Base-by-base conservation (phyloP, 306 rosid genomes). In the Cajanus cajan region DNA sequence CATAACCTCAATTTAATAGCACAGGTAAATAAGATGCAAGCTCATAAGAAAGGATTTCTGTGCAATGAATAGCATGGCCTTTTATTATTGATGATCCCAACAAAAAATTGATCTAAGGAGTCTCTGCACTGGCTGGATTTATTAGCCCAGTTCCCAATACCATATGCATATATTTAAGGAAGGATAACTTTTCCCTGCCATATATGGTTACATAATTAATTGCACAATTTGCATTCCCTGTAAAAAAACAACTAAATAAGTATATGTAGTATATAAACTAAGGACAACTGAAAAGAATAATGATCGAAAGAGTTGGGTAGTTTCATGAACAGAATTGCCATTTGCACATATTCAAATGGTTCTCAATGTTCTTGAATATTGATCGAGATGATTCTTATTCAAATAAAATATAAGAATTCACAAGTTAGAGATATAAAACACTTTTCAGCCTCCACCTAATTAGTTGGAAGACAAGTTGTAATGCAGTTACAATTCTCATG, bases 391-490 rank as follows among this genome's bases (percentile, higher is more conserved):
- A 37, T 37, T 64, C 51, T 48, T 34, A 0, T 64, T 48, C 40
- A 76, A 63, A 45, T 18, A 47, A 76, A 63, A 76, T 15, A 22
- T 19, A 21, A 21, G 37, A 73, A 72, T 62, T 76, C 4, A 64
- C 3, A n/a, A 21, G 55, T 68, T 15, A 15, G 74, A 68, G 39
- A 44, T 25, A 68, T 44, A 15, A 45, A 48, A 31, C 61, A 28
- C 31, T 10, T 70, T 50, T 48, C 4, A 28, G 28, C 61, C 59
- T 69, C 73, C 24, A 47, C 43, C 44, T 25, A 14, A 45, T 45
- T 69, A 25, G 58, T 47, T 15, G 43, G 15, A 69, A 16, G 59
- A 47, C 57, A 69, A 48, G 18, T 45, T 16, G 62, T 62, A 63
- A 14, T 19, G 18, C 48, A n/a, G 19, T 16, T 19, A 52, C 13